Evolutionary conservation across 2,329 filamentous ascomycete species (phyloP).

Genomic region (Pestalotiopsis sp.): DNA sequence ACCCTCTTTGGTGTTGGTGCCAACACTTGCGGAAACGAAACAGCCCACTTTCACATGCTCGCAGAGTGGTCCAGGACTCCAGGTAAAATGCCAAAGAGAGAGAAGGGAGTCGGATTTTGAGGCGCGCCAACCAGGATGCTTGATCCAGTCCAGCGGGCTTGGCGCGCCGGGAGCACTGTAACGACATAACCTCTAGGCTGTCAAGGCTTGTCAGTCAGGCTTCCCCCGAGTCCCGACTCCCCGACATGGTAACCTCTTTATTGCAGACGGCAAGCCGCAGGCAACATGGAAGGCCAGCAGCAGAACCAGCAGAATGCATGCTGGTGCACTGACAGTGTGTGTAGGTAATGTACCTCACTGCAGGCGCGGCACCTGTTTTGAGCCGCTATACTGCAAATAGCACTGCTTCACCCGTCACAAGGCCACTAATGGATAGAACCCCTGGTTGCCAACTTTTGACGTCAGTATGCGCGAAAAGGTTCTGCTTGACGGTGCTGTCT

Average conservation of each 20-base stretch:
- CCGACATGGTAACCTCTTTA: too few relatives aligned
- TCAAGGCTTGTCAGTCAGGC: too few relatives aligned
- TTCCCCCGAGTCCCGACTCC: too few relatives aligned
- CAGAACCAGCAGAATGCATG: too few relatives aligned
- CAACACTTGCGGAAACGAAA: background rate
- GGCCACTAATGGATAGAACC: background rate
- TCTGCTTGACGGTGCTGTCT: background rate
- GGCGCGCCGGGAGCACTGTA: too few relatives aligned
- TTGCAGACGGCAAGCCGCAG: too few relatives aligned
- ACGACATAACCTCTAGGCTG: too few relatives aligned
- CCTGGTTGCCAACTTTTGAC: background rate
- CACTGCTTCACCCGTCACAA: background rate
- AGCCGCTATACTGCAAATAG: slow-evolving; percentile 9
- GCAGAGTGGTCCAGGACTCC: background rate
- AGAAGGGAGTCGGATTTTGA: too few relatives aligned
- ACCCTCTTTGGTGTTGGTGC: background rate
- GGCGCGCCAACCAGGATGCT: too few relatives aligned
- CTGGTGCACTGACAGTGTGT: background rate
- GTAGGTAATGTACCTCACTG: background rate
- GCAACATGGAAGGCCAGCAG: too few relatives aligned
- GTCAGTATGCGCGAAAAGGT: slow-evolving; percentile 12
- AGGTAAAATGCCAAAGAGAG: too few relatives aligned
- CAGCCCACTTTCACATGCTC: slow-evolving; percentile 26
- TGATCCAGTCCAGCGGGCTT: background rate
- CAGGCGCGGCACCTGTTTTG: background rate